These are phyloP conservation scores for Drosera spatulata DNA, from an alignment of 179 eudicot species.

Conservation along the genomic window DNA sequence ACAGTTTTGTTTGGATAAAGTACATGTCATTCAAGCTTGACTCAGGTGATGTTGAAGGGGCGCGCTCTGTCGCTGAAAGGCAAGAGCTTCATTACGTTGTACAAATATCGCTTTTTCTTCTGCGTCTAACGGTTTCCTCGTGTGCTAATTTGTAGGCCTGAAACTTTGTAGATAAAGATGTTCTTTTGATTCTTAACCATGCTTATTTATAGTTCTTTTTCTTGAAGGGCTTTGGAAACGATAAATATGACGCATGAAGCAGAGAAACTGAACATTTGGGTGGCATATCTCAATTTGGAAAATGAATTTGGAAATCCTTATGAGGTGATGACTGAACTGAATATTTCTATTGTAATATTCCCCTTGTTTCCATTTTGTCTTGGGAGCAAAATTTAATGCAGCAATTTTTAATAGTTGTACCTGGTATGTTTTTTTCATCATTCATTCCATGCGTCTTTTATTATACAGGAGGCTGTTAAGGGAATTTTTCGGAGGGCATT, in stretches of 20 bases:
- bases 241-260: slow-evolving; percentile 69
- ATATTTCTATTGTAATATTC: not conserved
- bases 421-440: not conserved
- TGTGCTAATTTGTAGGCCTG: no score
- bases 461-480: slow-evolving; percentile 60
- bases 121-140: no score
- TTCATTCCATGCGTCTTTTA: not conserved
- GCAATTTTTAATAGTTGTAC: not conserved
- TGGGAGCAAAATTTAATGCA: not conserved
- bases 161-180: no score
- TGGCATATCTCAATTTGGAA: slow-evolving; percentile 85
- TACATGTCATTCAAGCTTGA: slow-evolving; percentile 77
- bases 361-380: not conserved
- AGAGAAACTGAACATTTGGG: slow-evolving; percentile 91
- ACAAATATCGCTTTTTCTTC: no score
- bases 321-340: slow-evolving; percentile 36
- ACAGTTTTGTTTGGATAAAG: slow-evolving; percentile 84
- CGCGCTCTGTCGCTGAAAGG: slow-evolving; percentile 91
- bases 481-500: slow-evolving; percentile 72
- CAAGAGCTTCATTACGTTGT: slow-evolving; percentile 3
- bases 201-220: not conserved
- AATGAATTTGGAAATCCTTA: slow-evolving; percentile 76
- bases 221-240: slow-evolving; percentile 74
- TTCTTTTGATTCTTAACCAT: not conserved
- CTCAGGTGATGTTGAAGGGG: slow-evolving; percentile 74